Evolutionary conservation across 345 rosid species (phyloP).

Genomic region (Syzygium oleosum): DNA sequence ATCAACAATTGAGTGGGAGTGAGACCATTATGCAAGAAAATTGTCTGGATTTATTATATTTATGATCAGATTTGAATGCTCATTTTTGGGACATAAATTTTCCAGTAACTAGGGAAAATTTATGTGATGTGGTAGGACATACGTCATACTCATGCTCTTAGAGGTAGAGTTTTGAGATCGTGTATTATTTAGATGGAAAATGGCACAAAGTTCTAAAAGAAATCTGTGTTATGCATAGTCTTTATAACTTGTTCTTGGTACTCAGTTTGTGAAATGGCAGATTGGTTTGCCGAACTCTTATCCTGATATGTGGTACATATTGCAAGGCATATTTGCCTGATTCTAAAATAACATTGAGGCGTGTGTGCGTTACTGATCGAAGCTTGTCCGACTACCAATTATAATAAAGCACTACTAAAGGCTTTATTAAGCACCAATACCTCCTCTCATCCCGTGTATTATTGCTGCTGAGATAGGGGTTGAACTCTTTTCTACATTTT

Average conservation of each 20-base stretch:
- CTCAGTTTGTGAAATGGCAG: neutral
- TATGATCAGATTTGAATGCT: neutral
- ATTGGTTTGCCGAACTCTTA: neutral
- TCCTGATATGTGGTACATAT: neutral
- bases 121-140: neutral
- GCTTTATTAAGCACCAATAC: neutral
- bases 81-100: neutral
- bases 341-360: neutral
- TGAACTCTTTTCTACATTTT: neutral
- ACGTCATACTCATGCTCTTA: neutral
- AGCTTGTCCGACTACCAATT: neutral
- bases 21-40: neutral
- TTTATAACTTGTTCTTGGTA: neutral
- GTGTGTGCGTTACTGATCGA: neutral
- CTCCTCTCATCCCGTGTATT: neutral
- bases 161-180: neutral
- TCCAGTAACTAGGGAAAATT: neutral
- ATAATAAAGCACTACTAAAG: neutral
- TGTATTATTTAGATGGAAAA: neutral
- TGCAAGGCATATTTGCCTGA: neutral
- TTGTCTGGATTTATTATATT: neutral
- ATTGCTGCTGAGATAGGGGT: neutral
- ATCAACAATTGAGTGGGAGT: slow-evolving; percentile 98
- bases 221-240: neutral
- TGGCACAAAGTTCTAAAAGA: neutral